Percentiles rank a stretch among this genome's conserved stretches.
phyloP scores from a whole-genome alignment of 2,329 filamentous ascomycete genomes.

The Reticulascus tulasneorum region DNA sequence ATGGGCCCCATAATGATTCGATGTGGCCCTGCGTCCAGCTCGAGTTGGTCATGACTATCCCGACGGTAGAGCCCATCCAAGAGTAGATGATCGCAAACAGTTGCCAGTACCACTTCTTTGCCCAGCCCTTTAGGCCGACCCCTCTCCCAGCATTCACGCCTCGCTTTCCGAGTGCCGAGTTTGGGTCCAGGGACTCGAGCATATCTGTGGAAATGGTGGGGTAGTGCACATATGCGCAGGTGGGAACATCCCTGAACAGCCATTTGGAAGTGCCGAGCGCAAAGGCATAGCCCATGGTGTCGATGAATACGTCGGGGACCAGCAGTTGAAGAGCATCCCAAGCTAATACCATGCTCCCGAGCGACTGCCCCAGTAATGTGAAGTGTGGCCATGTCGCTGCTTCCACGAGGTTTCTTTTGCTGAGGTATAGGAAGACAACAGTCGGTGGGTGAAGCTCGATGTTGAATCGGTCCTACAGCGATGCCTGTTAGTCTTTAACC shows the following conservation, averaged over 20 bases:
- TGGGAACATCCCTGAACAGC: slow-evolving; percentile 76
- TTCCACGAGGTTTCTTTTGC: slow-evolving; percentile 80
- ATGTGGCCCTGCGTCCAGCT: slow-evolving; percentile 90
- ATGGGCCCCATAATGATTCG: slow-evolving; percentile 70
- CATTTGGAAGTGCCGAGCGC: slow-evolving; percentile 76
- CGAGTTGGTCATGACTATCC: slow-evolving; percentile 97
- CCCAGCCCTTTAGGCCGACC: slow-evolving; percentile 62
- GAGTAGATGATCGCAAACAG: slow-evolving; percentile 80
- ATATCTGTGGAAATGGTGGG: slow-evolving; percentile 98
- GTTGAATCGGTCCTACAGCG: slow-evolving; percentile 77
- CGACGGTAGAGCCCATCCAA: slow-evolving; percentile 75
- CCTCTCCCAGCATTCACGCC: slow-evolving; percentile 84
- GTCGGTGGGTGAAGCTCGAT: slow-evolving; percentile 82
- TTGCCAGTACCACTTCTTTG: slow-evolving; percentile 82
- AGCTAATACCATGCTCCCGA: slow-evolving; percentile 82
- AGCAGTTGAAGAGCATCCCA: slow-evolving; percentile 92
- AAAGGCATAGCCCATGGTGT: slow-evolving; percentile 98
- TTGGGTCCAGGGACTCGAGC: slow-evolving; percentile 75
- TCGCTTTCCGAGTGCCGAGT: slow-evolving; percentile 52
- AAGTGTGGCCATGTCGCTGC: slow-evolving; percentile 86
- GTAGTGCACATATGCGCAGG: slow-evolving; percentile 93
- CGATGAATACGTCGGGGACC: slow-evolving; percentile 89
- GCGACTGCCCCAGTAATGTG: slow-evolving; percentile 87
- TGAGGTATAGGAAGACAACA: slow-evolving; percentile 85
- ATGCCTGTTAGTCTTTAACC: slow-evolving; percentile 3